Percentiles rank a stretch among this genome's conserved stretches.
Evolutionary conservation across 768 basidiomycete species (phyloP).

Genomic region (Clavaria fumosa): DNA sequence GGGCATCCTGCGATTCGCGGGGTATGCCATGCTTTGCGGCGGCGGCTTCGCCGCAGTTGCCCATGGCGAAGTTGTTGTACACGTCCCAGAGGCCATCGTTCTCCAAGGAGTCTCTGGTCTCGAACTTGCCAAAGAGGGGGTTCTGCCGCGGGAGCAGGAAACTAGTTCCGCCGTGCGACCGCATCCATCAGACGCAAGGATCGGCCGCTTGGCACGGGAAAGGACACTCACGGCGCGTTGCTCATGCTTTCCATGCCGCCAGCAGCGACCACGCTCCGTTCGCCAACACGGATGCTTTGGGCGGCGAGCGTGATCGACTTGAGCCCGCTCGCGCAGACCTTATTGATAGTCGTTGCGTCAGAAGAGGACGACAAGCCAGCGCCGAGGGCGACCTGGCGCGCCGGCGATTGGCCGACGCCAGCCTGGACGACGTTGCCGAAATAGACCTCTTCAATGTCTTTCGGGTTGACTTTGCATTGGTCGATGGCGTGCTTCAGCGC

Average conservation of each 20-base stretch:
- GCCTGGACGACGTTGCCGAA: slow-evolving; percentile 98
- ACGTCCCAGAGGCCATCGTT: slow-evolving; percentile 93
- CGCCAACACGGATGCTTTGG: slow-evolving; percentile 78
- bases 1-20: slow-evolving; percentile 78
- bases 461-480: slow-evolving; percentile 64
- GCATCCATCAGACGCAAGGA: slow-evolving; percentile 5
- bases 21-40: slow-evolving; percentile 72
- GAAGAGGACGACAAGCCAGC: slow-evolving; percentile 75
- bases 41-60: slow-evolving; percentile 83
- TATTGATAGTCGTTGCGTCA: slow-evolving; percentile 98
- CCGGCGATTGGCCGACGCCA: slow-evolving; percentile 95
- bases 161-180: no score
- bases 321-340: slow-evolving; percentile 96
- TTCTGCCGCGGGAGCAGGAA: slow-evolving; percentile 74
- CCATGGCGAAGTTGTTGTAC: slow-evolving; percentile 97
- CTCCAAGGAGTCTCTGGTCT: slow-evolving; percentile 76
- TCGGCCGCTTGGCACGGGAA: slow-evolving; percentile 4
- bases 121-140: slow-evolving; percentile 80
- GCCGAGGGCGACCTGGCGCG: slow-evolving; percentile 86
- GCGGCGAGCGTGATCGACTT: slow-evolving; percentile 91
- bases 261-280: slow-evolving; percentile 75
- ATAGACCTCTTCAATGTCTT: slow-evolving; percentile 86
- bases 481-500: slow-evolving; percentile 87
- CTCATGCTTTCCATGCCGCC: slow-evolving; percentile 99
- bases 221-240: slow-evolving; percentile 75